phyloP scores from a whole-genome alignment of 2,329 filamentous ascomycete genomes.

The Ceratocystis lukuohia region DNA sequence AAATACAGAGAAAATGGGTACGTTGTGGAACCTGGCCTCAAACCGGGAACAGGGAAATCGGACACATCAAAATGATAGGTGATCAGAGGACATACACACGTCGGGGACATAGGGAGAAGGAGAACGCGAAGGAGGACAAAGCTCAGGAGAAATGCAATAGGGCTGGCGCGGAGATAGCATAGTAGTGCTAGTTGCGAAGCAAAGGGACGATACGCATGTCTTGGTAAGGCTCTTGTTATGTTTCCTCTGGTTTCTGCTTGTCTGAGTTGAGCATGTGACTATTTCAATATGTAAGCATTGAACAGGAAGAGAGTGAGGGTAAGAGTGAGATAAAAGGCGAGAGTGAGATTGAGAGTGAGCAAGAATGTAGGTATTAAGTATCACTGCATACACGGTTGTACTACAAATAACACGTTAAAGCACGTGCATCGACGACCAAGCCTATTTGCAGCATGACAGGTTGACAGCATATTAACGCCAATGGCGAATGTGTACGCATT shows the following conservation, averaged over 20 bases:
- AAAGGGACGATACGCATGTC: no score
- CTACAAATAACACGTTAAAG: background rate
- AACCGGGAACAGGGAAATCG: background rate
- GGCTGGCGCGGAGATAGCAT: no score
- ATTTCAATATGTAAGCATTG: no score
- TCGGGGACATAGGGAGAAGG: background rate
- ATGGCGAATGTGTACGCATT: no score
- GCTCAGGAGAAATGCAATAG: no score
- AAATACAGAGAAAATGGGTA: background rate
- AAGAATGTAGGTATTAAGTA: background rate
- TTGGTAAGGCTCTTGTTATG: no score
- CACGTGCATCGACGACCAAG: background rate
- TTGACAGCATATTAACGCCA: background rate
- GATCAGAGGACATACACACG: background rate
- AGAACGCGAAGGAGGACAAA: background rate
- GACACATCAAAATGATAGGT: background rate
- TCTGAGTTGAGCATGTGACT: no score
- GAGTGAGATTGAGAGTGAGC: background rate
- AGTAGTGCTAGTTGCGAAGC: no score
- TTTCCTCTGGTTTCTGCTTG: no score
- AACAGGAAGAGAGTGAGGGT: no score
- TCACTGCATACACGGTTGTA: background rate
- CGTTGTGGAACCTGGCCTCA: slow-evolving; percentile 1
- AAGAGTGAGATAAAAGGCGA: no score
- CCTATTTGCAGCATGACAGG: background rate